Conservation (phyloP, 2,329 filamentous ascomycete genomes). For the Tolypocladium endophyticum region DNA sequence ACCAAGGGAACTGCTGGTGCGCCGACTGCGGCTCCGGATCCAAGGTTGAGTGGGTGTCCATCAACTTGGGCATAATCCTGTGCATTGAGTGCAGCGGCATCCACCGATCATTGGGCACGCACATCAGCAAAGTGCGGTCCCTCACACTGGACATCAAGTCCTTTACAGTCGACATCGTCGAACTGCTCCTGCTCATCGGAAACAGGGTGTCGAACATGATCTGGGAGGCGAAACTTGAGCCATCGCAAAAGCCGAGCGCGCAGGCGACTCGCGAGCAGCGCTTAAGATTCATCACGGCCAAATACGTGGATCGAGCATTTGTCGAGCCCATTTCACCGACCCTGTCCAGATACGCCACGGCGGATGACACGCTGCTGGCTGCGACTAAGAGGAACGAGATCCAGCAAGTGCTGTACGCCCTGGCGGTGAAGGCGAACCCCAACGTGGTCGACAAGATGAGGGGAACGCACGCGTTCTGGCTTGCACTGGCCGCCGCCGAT, state of each 20-base stretch:
- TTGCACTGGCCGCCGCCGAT: slow-evolving; percentile 86
- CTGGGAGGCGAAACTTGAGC: slow-evolving; percentile 82
- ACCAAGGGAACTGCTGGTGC: slow-evolving; percentile 88
- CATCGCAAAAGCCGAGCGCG: slow-evolving; percentile 59
- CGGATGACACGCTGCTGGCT: slow-evolving; percentile 82
- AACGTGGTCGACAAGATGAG: slow-evolving; percentile 80
- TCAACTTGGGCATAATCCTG: slow-evolving; percentile 90
- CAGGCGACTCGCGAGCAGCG: slow-evolving; percentile 81
- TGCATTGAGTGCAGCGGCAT: slow-evolving; percentile 98
- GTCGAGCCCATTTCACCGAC: slow-evolving; percentile 69
- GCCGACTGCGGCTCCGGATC: slow-evolving; percentile 85
- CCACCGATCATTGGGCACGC: slow-evolving; percentile 88
- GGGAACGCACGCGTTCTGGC: slow-evolving; percentile 78
- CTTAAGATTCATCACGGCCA: slow-evolving; percentile 87
- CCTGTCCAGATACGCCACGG: slow-evolving; percentile 62
- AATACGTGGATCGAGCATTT: slow-evolving; percentile 78
- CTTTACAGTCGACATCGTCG: slow-evolving; percentile 94
- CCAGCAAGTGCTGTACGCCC: slow-evolving; percentile 80
- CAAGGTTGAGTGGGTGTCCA: slow-evolving; percentile 98
- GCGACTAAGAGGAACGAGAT: slow-evolving; percentile 96
- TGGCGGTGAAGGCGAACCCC: slow-evolving; percentile 77
- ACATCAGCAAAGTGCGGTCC: slow-evolving; percentile 95
- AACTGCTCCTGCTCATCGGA: slow-evolving; percentile 80
- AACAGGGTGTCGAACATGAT: slow-evolving; percentile 95
- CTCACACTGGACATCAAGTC: slow-evolving; percentile 91